Conservation (phyloP, 495 filamentous ascomycete genomes). For the Talaromyces wortmannii region DNA sequence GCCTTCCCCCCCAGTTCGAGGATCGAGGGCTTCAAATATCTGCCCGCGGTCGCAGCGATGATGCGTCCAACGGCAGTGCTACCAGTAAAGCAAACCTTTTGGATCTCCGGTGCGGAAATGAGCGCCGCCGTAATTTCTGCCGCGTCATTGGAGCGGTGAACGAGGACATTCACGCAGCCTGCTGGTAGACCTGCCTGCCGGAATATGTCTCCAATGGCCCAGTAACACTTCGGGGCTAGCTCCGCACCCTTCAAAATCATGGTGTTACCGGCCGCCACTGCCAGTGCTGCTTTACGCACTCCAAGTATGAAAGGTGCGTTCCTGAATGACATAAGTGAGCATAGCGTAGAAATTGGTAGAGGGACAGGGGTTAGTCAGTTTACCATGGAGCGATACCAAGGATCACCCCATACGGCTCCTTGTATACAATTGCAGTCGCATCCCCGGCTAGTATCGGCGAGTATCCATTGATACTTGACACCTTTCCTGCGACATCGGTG, state of each 20-base stretch:
- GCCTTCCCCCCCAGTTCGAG: constrained; percentile 59
- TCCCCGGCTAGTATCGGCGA: constrained; percentile 49
- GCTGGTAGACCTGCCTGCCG: constrained; percentile 64
- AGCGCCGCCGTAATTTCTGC: constrained; percentile 47
- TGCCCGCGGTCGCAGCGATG: constrained; percentile 47
- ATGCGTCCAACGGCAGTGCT: constrained; percentile 48
- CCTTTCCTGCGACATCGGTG: constrained; percentile 64
- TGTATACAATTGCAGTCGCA: constrained; percentile 59
- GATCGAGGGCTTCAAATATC: constrained; percentile 49
- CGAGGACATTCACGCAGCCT: constrained; percentile 50
- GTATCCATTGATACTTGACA: constrained; percentile 50
- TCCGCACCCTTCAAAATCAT: constrained; percentile 73
- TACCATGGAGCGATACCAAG: constrained; percentile 78
- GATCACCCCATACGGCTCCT: constrained; percentile 77
- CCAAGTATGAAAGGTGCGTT: constrained; percentile 60
- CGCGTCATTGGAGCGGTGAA: constrained; percentile 44
- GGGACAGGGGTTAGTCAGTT: too few relatives aligned
- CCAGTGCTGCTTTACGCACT: constrained; percentile 60
- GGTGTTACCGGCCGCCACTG: constrained; percentile 77
- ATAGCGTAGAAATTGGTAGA: neutral
- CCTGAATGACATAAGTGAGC: too few relatives aligned
- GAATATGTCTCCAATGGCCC: constrained; percentile 62
- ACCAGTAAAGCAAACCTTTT: constrained; percentile 58
- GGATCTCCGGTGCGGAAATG: constrained; percentile 48
- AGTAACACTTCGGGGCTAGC: constrained; percentile 67